These are phyloP conservation scores for Citrullus colocynthis DNA, from an alignment of 306 rosid species.

Conservation along the genomic window DNA sequence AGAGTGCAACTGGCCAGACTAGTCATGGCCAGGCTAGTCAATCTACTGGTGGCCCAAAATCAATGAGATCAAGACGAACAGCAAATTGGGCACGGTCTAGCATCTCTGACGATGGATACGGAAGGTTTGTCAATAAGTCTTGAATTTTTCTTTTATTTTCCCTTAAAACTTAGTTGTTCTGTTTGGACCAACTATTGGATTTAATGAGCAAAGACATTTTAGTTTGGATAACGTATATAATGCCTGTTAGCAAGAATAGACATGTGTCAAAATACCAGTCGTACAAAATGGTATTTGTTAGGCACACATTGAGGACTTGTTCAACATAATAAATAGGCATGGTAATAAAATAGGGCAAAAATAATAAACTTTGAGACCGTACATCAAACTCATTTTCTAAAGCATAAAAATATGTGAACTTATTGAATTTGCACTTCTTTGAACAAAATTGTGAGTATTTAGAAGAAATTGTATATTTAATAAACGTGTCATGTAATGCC, in stretches of 20 bases:
- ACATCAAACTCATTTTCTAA: background rate
- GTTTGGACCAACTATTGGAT: background rate
- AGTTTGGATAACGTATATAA: background rate
- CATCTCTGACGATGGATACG: slow-evolving; percentile 69
- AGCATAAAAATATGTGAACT: too few relatives aligned
- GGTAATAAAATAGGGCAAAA: background rate
- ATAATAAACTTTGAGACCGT: background rate
- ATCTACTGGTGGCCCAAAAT: slow-evolving; percentile 42
- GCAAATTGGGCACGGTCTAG: slow-evolving; percentile 72
- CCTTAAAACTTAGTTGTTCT: background rate
- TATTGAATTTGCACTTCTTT: too few relatives aligned
- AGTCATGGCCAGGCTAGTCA: slow-evolving; percentile 26
- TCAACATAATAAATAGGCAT: background rate
- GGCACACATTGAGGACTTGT: background rate
- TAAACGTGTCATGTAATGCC: background rate
- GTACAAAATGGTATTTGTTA: background rate
- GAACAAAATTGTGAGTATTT: background rate
- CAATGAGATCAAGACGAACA: slow-evolving; percentile 76
- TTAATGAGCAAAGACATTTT: background rate
- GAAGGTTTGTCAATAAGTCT: slow-evolving; percentile 35
- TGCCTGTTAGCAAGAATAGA: background rate
- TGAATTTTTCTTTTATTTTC: background rate
- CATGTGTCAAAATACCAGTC: background rate
- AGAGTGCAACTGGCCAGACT: slow-evolving; percentile 15
- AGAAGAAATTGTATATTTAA: background rate